These are phyloP conservation scores for Rhizopogon rudus DNA, from an alignment of 768 basidiomycete species.

Conservation along the genomic window DNA sequence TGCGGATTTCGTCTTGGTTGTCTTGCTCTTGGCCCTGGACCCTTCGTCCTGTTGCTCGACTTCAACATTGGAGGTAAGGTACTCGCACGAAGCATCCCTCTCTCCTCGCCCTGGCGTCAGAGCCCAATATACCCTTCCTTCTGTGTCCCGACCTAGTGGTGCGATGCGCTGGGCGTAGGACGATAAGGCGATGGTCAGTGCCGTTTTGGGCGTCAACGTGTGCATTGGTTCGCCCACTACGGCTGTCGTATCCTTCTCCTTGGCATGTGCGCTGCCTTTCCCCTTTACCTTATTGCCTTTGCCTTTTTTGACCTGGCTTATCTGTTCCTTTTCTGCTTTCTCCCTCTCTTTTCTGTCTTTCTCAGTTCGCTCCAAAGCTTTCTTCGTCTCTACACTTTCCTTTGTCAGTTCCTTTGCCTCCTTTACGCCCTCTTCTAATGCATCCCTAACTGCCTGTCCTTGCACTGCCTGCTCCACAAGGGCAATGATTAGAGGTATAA, in stretches of 20 bases:
- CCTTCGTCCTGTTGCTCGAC: background rate
- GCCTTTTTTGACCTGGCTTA: slow-evolving; percentile 21
- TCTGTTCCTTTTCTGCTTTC: slow-evolving; percentile 37
- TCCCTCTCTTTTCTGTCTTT: slow-evolving; percentile 48
- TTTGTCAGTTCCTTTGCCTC: slow-evolving; percentile 50
- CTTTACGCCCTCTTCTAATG: slow-evolving; percentile 54
- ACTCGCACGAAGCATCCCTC: slow-evolving; percentile 40
- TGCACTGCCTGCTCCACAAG: slow-evolving; percentile 50
- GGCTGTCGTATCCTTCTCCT: slow-evolving; percentile 17
- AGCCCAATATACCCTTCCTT: slow-evolving; percentile 65
- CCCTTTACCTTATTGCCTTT: slow-evolving; percentile 44
- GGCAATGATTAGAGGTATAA: slow-evolving; percentile 60
- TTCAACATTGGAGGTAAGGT: slow-evolving; percentile 12
- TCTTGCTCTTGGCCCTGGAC: slow-evolving; percentile 25
- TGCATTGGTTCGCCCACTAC: slow-evolving; percentile 20
- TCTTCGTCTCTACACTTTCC: slow-evolving; percentile 32
- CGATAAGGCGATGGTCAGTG: slow-evolving; percentile 42
- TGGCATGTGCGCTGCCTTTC: slow-evolving; percentile 37
- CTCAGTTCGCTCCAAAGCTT: slow-evolving; percentile 17
- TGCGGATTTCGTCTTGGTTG: slow-evolving; percentile 27
- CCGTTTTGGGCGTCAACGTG: slow-evolving; percentile 43
- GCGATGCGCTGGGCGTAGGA: slow-evolving; percentile 49
- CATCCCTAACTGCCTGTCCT: slow-evolving; percentile 46
- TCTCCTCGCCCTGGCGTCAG: slow-evolving; percentile 57
- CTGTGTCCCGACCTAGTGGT: slow-evolving; percentile 62